Conservation (phyloP, 2,329 filamentous ascomycete species). For the Gremmenia infestans region DNA sequence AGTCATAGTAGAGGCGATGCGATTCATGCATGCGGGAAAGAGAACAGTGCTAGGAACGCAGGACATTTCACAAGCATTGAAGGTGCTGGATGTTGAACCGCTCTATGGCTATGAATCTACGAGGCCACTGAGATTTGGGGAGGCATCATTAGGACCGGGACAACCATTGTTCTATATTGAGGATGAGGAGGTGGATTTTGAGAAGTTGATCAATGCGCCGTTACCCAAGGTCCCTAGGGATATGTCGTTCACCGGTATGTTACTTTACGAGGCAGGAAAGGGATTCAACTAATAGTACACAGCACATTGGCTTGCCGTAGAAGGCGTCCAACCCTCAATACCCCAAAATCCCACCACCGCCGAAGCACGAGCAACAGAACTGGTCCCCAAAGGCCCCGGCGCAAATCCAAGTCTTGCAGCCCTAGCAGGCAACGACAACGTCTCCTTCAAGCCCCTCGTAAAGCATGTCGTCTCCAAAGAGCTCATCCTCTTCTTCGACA, state of each 20-base stretch:
- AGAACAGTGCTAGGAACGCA: conserved; percentile 84
- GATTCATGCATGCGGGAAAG: conserved; percentile 90
- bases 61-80: conserved; percentile 81
- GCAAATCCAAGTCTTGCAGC: conserved; percentile 82
- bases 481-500: conserved; percentile 93
- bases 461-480: conserved; percentile 97
- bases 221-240: conserved; percentile 92
- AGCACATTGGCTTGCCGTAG: conserved; percentile 97
- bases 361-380: conserved; percentile 77
- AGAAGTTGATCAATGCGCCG: conserved; percentile 96
- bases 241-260: conserved; percentile 79
- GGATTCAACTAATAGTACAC: conserved; percentile 13
- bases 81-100: conserved; percentile 85
- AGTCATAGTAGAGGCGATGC: conserved; percentile 87
- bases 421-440: conserved; percentile 75
- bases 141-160: conserved; percentile 87
- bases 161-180: conserved; percentile 97
- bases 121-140: conserved; percentile 81
- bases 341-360: conserved; percentile 89
- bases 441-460: conserved; percentile 81
- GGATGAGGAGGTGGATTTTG: conserved; percentile 97
- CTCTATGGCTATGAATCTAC: conserved; percentile 95
- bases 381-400: conserved; percentile 84
- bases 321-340: conserved; percentile 94
- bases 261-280: neutral